Conservation (phyloP, 257 asterid genomes). For the Penstemon davidsonii region DNA sequence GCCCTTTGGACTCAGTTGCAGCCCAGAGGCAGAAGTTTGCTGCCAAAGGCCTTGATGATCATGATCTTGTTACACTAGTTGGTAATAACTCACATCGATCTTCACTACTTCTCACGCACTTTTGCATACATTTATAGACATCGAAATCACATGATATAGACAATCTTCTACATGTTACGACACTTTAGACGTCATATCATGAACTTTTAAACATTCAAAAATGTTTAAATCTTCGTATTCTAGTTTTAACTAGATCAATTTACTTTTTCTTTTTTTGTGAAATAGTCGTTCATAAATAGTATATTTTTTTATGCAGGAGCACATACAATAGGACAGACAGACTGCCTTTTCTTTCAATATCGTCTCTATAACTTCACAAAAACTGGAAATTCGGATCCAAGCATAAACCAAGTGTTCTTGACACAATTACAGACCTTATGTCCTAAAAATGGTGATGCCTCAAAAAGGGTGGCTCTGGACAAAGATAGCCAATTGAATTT, state of each 20-base stretch:
- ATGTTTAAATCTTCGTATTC: too few relatives aligned
- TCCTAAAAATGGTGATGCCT: constrained; percentile 49
- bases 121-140: too few relatives aligned
- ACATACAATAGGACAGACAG: constrained; percentile 66
- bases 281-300: too few relatives aligned
- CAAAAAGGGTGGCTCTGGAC: constrained; percentile 54
- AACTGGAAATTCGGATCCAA: constrained; percentile 70
- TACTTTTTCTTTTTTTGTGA: too few relatives aligned
- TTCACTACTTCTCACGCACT: too few relatives aligned
- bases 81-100: constrained; percentile 31
- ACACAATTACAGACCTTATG: constrained; percentile 44
- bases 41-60: constrained; percentile 73
- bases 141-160: too few relatives aligned
- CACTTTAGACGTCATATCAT: too few relatives aligned
- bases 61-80: constrained; percentile 73
- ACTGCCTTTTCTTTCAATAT: constrained; percentile 52
- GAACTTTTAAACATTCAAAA: too few relatives aligned
- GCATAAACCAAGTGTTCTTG: constrained; percentile 53
- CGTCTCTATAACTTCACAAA: constrained; percentile 68
- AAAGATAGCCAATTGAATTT: constrained; percentile 48
- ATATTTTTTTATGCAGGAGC: constrained; percentile 44
- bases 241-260: too few relatives aligned
- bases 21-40: constrained; percentile 62
- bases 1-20: constrained; percentile 56
- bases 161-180: too few relatives aligned